Evolutionary conservation across 768 basidiomycete species (phyloP).

Genomic region (Imleria badia): DNA sequence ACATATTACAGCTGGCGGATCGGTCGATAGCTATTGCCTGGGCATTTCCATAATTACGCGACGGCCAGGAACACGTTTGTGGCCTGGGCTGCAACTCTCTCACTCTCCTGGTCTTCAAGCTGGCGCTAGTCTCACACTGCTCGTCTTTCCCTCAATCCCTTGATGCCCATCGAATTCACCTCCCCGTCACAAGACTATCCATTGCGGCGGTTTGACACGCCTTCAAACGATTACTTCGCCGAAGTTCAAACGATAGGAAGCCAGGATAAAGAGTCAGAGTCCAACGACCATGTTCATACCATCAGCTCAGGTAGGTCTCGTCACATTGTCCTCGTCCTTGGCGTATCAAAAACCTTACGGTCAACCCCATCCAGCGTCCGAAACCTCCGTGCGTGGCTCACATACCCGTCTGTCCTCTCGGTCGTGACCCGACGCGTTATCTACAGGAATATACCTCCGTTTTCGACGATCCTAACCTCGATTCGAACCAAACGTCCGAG

Average conservation of each 20-base stretch:
- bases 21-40: not conserved
- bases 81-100: slow-evolving; percentile 9
- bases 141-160: not conserved
- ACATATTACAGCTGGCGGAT: not conserved
- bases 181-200: slow-evolving; percentile 17
- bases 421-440: not conserved
- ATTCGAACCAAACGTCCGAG: slow-evolving; percentile 6
- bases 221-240: slow-evolving; percentile 2
- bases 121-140: slow-evolving; percentile 8
- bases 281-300: slow-evolving; percentile 7
- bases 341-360: not conserved
- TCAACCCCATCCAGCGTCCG: slow-evolving; percentile 14
- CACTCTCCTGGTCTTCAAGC: slow-evolving; percentile 9
- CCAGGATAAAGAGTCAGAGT: slow-evolving; percentile 26
- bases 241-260: slow-evolving; percentile 15
- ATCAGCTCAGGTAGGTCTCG: slow-evolving; percentile 21
- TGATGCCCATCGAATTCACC: slow-evolving; percentile 21
- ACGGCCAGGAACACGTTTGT: slow-evolving; percentile 16
- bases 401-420: not conserved
- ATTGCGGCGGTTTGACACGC: slow-evolving; percentile 9
- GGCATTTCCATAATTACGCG: slow-evolving; percentile 20
- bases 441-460: slow-evolving; percentile 3
- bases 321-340: not conserved
- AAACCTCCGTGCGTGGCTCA: slow-evolving; percentile 16
- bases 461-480: slow-evolving; percentile 30